Evolutionary conservation across 2,329 filamentous ascomycete species (phyloP).

Genomic region (Fusarium anguioides): DNA sequence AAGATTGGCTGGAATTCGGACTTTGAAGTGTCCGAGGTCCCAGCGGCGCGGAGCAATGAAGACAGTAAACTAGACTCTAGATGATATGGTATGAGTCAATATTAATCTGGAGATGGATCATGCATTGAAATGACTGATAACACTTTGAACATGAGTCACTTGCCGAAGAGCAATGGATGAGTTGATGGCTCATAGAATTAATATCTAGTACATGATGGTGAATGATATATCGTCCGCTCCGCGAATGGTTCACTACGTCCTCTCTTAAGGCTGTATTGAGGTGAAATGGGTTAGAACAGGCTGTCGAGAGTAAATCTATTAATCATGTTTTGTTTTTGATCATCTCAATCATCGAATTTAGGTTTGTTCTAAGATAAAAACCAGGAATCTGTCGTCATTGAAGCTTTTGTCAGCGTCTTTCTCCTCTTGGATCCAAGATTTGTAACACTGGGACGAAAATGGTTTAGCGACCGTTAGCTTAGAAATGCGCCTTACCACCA

Average conservation of each 20-base stretch:
- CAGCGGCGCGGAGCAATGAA: neutral
- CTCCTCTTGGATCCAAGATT: conserved; percentile 6
- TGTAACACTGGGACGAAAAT: neutral
- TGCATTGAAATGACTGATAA: neutral
- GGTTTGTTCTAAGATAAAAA: neutral
- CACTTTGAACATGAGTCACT: conserved; percentile 2
- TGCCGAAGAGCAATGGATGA: neutral
- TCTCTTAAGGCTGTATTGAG: neutral
- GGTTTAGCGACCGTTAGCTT: conserved; percentile 16
- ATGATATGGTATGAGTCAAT: conserved; percentile 10
- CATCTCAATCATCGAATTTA: neutral
- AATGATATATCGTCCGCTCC: neutral
- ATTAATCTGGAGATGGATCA: neutral
- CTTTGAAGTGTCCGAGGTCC: conserved; percentile 10
- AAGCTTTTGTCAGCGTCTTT: conserved; percentile 16
- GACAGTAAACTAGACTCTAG: too few relatives aligned
- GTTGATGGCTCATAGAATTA: too few relatives aligned
- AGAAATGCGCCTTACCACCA: conserved; percentile 14
- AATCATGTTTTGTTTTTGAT: too few relatives aligned
- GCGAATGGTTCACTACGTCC: too few relatives aligned
- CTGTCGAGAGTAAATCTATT: too few relatives aligned
- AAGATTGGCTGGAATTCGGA: neutral
- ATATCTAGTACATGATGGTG: too few relatives aligned
- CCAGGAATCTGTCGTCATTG: neutral
- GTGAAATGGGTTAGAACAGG: too few relatives aligned